Conservation (phyloP, 495 filamentous ascomycete genomes). For the Penicillium bialowiezense region DNA sequence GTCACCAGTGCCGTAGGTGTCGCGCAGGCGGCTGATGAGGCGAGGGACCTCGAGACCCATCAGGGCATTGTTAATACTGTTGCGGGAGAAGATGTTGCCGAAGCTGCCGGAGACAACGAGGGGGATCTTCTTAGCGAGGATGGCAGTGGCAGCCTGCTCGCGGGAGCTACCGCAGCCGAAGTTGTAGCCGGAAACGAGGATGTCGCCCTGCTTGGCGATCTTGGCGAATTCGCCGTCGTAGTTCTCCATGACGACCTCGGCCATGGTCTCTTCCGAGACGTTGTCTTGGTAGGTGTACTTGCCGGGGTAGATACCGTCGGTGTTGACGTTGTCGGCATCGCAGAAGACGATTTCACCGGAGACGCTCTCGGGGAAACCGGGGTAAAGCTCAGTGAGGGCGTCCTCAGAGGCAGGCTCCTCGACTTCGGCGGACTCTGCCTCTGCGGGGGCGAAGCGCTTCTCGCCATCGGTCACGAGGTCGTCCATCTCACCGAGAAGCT, state of each 20-base stretch:
- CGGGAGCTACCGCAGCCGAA: conserved; percentile 82
- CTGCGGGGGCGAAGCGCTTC: conserved; percentile 30
- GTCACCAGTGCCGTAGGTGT: conserved; percentile 47
- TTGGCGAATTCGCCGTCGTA: conserved; percentile 71
- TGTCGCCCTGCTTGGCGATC: conserved; percentile 63
- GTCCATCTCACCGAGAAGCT: conserved; percentile 65
- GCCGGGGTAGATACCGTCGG: conserved; percentile 77
- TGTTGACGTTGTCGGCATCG: conserved; percentile 52
- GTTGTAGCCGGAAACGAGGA: conserved; percentile 85
- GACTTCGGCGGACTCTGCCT: conserved; percentile 5
- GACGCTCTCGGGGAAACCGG: conserved; percentile 51
- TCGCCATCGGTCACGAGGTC: conserved; percentile 54
- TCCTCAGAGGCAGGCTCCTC: conserved; percentile 18
- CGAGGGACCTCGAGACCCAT: conserved; percentile 79
- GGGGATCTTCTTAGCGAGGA: conserved; percentile 80
- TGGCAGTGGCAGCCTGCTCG: conserved; percentile 88
- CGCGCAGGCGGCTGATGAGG: conserved; percentile 66
- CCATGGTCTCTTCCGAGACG: conserved; percentile 74
- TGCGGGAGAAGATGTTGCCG: conserved; percentile 3
- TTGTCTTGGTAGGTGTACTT: conserved; percentile 91
- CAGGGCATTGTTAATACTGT: conserved; percentile 80
- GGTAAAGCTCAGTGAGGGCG: conserved; percentile 41
- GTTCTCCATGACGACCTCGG: conserved; percentile 86
- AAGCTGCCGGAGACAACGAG: conserved; percentile 75
- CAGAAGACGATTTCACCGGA: conserved; percentile 54